phyloP scores from a whole-genome alignment of 306 rosid species.

The Ormosia semicastrata region DNA sequence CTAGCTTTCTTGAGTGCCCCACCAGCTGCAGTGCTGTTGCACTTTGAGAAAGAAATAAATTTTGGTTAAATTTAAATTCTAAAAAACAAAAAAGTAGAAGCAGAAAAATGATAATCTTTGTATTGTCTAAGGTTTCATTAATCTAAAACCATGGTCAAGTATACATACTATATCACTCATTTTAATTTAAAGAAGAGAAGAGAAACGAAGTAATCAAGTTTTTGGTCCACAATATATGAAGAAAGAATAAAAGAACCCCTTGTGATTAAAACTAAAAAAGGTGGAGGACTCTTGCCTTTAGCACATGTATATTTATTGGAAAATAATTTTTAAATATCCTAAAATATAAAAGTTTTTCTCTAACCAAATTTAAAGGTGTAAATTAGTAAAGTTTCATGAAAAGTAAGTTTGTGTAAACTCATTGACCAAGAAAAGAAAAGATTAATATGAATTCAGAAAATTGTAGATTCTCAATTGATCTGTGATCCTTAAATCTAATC shows the following conservation, averaged over 20 bases:
- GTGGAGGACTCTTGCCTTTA: not conserved
- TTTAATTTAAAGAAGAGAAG: constrained; percentile 4
- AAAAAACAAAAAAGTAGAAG: not conserved
- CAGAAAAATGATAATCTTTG: not conserved
- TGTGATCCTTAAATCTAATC: constrained; percentile 2
- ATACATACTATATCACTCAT: not conserved
- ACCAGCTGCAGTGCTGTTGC: constrained; percentile 80
- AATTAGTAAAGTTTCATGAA: constrained; percentile 38
- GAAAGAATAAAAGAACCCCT: not conserved
- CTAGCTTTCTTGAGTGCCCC: constrained; percentile 94
- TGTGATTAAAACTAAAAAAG: constrained; percentile 15
- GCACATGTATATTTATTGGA: not conserved
- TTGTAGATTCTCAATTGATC: not conserved
- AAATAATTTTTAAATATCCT: constrained; percentile 3
- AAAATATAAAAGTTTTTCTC: constrained; percentile 30
- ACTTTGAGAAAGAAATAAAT: constrained; percentile 39
- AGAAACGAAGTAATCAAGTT: not conserved
- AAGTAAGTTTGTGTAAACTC: constrained; percentile 26
- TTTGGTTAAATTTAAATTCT: not conserved
- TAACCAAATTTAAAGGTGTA: constrained; percentile 24
- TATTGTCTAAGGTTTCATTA: not conserved
- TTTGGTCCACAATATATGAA: not conserved
- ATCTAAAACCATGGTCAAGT: not conserved
- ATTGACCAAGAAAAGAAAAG: constrained; percentile 11
- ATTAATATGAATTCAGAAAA: not conserved